Conservation (phyloP, 148 eudicot species). For the Vaccinium vitisidaea region DNA sequence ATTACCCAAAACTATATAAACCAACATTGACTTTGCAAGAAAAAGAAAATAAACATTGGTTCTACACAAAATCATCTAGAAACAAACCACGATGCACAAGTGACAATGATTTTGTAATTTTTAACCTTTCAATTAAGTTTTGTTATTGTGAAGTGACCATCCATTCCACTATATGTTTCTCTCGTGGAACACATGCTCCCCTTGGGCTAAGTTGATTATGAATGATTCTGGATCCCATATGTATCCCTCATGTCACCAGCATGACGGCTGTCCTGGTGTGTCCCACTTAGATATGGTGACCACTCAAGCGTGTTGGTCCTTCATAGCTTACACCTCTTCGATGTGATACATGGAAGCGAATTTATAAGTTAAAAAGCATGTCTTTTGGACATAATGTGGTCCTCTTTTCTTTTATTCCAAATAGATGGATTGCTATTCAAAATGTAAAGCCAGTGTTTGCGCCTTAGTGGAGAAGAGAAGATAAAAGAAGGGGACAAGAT, state of each 20-base stretch:
- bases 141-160: neutral
- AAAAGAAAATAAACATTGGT: neutral
- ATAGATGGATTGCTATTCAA: neutral
- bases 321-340: neutral
- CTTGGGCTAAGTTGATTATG: neutral
- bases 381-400: neutral
- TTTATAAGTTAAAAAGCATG: neutral
- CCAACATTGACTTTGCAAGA: neutral
- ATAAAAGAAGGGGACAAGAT: neutral
- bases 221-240: neutral
- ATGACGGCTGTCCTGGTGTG: neutral
- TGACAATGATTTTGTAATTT: neutral
- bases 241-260: neutral
- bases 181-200: neutral
- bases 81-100: neutral
- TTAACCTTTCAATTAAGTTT: neutral
- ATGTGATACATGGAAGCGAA: neutral
- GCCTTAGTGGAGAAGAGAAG: neutral
- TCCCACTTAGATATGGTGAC: neutral
- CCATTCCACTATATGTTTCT: neutral
- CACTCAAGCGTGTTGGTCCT: neutral
- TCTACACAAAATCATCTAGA: neutral
- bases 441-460: neutral
- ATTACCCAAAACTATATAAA: neutral
- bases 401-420: neutral